Evolutionary conservation across 2,329 filamentous ascomycete genomes (phyloP).

Genomic region (Calonectria montana): DNA sequence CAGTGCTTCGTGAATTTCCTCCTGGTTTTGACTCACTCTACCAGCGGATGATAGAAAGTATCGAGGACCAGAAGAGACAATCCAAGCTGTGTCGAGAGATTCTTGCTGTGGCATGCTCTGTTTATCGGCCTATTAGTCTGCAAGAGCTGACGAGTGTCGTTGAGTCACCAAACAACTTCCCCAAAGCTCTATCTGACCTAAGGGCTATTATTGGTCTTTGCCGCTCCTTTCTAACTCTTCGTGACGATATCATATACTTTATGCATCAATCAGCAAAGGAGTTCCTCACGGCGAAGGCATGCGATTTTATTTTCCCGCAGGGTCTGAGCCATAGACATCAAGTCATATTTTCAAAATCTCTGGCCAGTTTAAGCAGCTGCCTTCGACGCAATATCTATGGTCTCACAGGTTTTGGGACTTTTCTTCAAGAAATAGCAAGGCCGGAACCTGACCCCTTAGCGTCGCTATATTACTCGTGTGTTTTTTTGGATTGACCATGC

Average conservation of each 20-base stretch:
- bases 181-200: neutral
- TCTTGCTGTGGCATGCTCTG: neutral
- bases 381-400: conserved; percentile 51
- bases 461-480: conserved; percentile 30
- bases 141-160: neutral
- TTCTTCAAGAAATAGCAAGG: conserved; percentile 12
- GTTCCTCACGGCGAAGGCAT: conserved; percentile 46
- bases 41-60: conserved; percentile 48
- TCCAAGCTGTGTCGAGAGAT: neutral
- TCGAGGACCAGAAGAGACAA: neutral
- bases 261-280: conserved; percentile 48
- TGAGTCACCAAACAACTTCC: neutral
- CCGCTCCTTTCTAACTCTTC: neutral
- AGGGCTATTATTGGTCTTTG: neutral
- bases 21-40: conserved; percentile 52
- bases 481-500: conserved; percentile 37
- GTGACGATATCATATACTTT: neutral
- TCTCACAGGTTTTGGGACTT: conserved; percentile 32
- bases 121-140: neutral
- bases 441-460: conserved; percentile 26
- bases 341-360: conserved; percentile 48
- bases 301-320: conserved; percentile 43
- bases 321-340: conserved; percentile 43
- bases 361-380: conserved; percentile 41
- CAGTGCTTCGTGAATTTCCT: conserved; percentile 42